Conservation (phyloP, 192 early-diverging fungal species). For the Coemansia sp. region DNA sequence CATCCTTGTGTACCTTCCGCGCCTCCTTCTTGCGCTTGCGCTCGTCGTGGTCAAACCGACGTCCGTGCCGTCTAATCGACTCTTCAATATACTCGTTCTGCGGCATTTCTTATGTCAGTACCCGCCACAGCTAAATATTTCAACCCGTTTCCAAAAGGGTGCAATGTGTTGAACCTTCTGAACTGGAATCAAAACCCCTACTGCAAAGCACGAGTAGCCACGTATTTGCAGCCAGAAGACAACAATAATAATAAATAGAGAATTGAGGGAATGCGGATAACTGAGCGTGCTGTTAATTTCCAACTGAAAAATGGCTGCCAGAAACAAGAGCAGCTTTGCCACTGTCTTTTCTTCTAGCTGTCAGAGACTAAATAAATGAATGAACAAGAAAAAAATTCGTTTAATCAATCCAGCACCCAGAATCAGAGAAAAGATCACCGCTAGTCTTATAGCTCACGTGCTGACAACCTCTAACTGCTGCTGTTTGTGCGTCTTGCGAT, state of each 20-base stretch:
- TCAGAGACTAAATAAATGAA: neutral
- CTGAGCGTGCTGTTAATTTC: too few species aligned
- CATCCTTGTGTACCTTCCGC: conserved; percentile 86
- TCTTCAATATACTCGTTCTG: conserved; percentile 99
- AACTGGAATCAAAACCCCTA: neutral
- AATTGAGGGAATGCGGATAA: too few species aligned
- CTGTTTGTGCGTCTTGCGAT: too few species aligned
- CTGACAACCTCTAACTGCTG: too few species aligned
- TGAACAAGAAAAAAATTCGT: neutral
- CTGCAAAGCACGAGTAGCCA: too few species aligned
- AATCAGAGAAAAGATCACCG: neutral
- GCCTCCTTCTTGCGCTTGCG: conserved; percentile 97
- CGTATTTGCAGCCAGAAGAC: too few species aligned
- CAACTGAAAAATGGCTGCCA: too few species aligned
- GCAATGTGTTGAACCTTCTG: neutral
- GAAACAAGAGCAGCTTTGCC: too few species aligned
- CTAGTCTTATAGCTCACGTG: too few species aligned
- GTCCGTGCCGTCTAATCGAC: conserved; percentile 95
- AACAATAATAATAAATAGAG: too few species aligned
- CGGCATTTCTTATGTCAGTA: conserved; percentile 32
- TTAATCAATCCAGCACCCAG: neutral
- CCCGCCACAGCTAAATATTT: neutral
- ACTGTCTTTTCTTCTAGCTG: neutral
- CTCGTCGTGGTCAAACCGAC: conserved; percentile 93
- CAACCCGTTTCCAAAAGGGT: too few species aligned